A percentile compares a stretch with the other conserved stretches of the same genome.
Evolutionary conservation across 148 eudicot genomes (phyloP).

Genomic region (Nepenthes mirabilis): DNA sequence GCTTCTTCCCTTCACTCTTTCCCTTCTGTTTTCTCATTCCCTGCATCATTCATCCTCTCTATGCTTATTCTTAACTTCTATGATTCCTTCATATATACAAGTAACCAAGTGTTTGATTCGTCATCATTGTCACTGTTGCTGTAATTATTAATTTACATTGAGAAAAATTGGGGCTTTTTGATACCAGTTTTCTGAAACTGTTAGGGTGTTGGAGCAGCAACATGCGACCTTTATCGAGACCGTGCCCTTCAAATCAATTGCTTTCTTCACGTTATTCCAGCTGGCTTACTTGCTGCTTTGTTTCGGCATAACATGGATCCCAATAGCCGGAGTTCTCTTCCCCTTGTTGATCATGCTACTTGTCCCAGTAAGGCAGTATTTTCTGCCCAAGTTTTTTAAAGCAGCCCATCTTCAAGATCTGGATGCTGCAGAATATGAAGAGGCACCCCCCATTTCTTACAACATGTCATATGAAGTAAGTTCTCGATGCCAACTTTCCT

Average conservation of each 20-base stretch:
- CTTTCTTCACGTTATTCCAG: constrained; percentile 77
- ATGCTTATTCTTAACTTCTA: too few relatives aligned
- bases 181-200: background rate
- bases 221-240: constrained; percentile 90
- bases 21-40: too few relatives aligned
- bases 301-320: constrained; percentile 96
- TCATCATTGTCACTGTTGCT: too few relatives aligned
- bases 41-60: too few relatives aligned
- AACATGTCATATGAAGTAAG: constrained; percentile 64
- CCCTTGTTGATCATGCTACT: constrained; percentile 96
- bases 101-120: too few relatives aligned
- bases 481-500: background rate
- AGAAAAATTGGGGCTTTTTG: background rate
- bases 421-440: constrained; percentile 96
- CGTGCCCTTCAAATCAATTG: constrained; percentile 79
- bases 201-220: constrained; percentile 71
- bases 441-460: constrained; percentile 62
- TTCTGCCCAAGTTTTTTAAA: constrained; percentile 79
- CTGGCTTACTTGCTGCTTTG: constrained; percentile 68
- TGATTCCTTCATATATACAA: too few relatives aligned
- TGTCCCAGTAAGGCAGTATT: constrained; percentile 87
- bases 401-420: constrained; percentile 90
- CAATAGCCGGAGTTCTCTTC: constrained; percentile 92
- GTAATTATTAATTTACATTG: background rate
- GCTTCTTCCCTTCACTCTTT: too few relatives aligned